A percentile compares a stretch with the other conserved stretches of the same genome.
phyloP scores from a whole-genome alignment of 1,284 basidiomycete species.

The Stereum hirsutum region DNA sequence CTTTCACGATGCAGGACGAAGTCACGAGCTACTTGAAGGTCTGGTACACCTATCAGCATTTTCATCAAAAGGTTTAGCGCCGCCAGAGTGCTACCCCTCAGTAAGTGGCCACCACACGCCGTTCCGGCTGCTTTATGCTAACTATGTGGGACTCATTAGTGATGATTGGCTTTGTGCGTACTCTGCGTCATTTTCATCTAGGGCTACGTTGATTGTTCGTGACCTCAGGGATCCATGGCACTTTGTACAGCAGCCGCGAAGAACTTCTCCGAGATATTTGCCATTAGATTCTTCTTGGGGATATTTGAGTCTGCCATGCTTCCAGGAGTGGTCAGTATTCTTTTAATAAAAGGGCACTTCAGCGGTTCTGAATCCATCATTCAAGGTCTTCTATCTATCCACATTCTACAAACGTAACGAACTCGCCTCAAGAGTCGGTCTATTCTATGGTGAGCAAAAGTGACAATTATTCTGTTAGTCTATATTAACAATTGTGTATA shows the following conservation, averaged over 20 bases:
- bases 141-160: too few relatives aligned
- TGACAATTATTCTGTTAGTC: too few relatives aligned
- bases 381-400: conserved; percentile 3
- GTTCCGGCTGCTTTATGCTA: too few relatives aligned
- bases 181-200: not conserved
- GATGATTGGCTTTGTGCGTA: conserved; percentile 4
- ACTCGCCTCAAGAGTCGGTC: conserved; percentile 2
- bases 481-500: not conserved
- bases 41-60: conserved; percentile 3
- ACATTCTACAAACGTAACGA: conserved; percentile 4
- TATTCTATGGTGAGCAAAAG: conserved; percentile 3
- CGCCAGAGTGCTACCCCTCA: conserved; percentile 2
- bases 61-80: conserved; percentile 4
- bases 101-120: too few relatives aligned
- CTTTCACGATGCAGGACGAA: not conserved
- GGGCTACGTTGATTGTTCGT: conserved; percentile 11
- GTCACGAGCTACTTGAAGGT: not conserved
- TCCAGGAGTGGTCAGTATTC: conserved; percentile 16
- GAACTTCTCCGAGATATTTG: conserved; percentile 27
- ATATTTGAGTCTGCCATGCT: conserved; percentile 39
- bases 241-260: conserved; percentile 3
- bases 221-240: conserved; percentile 9
- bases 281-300: conserved; percentile 36
- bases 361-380: not conserved
- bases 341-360: not conserved